Evolutionary conservation across 176 grass and related monocot genomes (phyloP).

Genomic region (Eremochloa ophiuroides): DNA sequence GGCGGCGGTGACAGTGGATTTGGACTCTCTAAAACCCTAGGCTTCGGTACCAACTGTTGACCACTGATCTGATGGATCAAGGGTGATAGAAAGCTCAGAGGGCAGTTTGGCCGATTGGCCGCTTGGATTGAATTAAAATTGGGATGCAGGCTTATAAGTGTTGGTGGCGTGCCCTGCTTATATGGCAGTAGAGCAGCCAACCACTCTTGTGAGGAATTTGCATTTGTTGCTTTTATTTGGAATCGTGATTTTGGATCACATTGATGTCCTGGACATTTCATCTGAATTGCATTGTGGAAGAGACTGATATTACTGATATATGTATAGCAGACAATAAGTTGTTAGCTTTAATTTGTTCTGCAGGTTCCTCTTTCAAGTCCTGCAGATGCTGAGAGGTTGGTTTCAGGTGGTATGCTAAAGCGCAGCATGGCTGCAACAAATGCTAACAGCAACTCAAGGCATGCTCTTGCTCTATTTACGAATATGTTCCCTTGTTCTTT

Average conservation of each 20-base stretch:
- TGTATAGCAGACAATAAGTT: conserved; percentile 10
- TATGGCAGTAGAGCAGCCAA: too few species aligned
- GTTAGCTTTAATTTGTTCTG: conserved; percentile 25
- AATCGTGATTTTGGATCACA: background rate
- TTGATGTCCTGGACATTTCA: background rate
- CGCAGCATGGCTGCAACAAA: conserved; percentile 87
- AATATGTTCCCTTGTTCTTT: conserved; percentile 5
- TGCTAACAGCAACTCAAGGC: conserved; percentile 86
- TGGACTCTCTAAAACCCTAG: too few species aligned
- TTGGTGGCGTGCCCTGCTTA: too few species aligned
- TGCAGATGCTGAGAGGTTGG: conserved; percentile 50
- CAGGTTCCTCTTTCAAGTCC: conserved; percentile 57
- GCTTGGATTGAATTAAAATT: too few species aligned
- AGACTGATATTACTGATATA: conserved; percentile 7
- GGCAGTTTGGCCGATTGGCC: too few species aligned
- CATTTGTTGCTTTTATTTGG: background rate
- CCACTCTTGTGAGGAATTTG: too few species aligned
- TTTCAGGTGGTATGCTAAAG: conserved; percentile 62
- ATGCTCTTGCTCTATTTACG: conserved; percentile 39
- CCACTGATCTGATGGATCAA: too few species aligned
- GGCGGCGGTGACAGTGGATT: too few species aligned
- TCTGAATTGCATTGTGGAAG: background rate
- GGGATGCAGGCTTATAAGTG: too few species aligned
- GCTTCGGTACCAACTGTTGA: too few species aligned
- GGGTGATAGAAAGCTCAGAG: too few species aligned